Evolutionary conservation across 495 filamentous ascomycete species (phyloP), one percentile per base, ranked within the genome.

Genomic region (Cercophora newfieldiana): DNA sequence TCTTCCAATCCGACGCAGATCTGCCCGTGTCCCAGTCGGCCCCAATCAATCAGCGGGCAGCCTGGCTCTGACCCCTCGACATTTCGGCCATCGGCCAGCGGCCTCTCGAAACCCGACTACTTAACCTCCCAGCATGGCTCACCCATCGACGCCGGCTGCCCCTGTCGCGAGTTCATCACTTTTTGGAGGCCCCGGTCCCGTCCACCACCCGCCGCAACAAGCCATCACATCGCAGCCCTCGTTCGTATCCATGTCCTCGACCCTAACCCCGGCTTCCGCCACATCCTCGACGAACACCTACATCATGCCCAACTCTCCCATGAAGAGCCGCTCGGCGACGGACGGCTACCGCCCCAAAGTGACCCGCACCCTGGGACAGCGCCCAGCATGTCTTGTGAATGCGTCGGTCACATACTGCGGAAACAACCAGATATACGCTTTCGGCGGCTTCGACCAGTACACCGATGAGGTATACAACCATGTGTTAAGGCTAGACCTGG

Each of bases 401-500:
- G 95, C 95, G 61, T 97, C 96, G 16, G 93, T 98, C 59, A 98
- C 95, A 19, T 97, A 96, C 77, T 96, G 94, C 72, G 92, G 92
- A 53, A 91, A 96, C 77, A 93, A 97, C 78, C 87, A 91, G 74
- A 97, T 99, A 69, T 97, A 97, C 78, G 95, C 94, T 26, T 99
- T 99, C 79, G 95, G 95, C 14, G 95, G 95, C n/a, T 99, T 99
- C 70, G 95, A 99, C 73, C 94, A 97, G 74, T 98, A 95, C 73
- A 98, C 95, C 8, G 95, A 99, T 76, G 95, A 99, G 83, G 95
- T 99, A 26, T 99, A 98, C 82, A 99, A 99, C 73, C 96, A 98
- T 80, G 95, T 99, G 54, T 82, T 99, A 55, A 89, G 86, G 68
- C 79, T 99, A 30, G 91, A 98, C 75, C 80, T 99, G 60, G 85